These are phyloP conservation scores for Castanea mollissima DNA, from an alignment of 306 rosid genomes.

Conservation along the genomic window DNA sequence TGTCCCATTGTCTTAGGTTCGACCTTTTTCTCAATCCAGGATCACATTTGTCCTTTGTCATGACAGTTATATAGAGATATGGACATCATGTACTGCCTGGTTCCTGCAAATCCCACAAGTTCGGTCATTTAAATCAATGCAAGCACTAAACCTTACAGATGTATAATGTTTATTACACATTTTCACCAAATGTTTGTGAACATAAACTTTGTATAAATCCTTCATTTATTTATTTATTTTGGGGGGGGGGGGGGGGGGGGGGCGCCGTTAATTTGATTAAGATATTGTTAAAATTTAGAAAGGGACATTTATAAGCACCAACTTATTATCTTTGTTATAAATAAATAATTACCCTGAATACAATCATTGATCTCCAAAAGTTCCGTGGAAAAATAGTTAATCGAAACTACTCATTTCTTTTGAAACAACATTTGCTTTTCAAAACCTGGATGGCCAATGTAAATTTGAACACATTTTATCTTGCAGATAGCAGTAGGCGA, in stretches of 20 bases:
- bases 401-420: no score
- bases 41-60: no score
- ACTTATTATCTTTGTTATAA: no score
- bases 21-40: neutral
- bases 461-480: neutral
- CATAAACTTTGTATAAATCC: neutral
- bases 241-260: no score
- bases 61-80: no score
- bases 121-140: neutral
- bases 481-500: constrained; percentile 48
- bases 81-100: neutral
- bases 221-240: neutral
- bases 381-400: no score
- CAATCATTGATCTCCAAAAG: no score
- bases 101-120: neutral
- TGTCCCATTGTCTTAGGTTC: neutral
- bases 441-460: no score
- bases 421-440: no score
- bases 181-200: neutral
- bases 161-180: neutral
- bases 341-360: no score
- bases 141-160: neutral
- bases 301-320: no score
- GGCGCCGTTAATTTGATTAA: neutral
- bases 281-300: no score